Evolutionary conservation across 169 alveolate species (phyloP).

Genomic region (Plasmodium cynomolgi): DNA sequence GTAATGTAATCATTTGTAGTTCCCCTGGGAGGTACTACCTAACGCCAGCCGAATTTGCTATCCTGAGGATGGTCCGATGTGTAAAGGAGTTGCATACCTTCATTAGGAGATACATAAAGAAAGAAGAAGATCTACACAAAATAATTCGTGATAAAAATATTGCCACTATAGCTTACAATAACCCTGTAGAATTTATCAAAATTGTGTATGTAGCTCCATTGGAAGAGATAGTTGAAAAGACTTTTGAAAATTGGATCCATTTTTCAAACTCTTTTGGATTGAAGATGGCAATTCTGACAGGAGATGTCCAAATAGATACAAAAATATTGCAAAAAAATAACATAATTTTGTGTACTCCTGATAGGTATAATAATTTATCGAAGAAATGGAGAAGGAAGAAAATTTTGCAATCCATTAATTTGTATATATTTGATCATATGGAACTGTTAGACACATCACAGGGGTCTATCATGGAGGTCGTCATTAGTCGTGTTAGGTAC

Average conservation of each 20-base stretch:
- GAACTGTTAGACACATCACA: slow-evolving; percentile 90
- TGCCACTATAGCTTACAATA: slow-evolving; percentile 3
- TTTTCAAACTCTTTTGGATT: slow-evolving; percentile 12
- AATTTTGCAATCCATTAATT: slow-evolving; percentile 86
- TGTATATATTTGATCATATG: slow-evolving; percentile 95
- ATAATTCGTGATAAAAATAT: slow-evolving; percentile 31
- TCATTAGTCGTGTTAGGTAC: slow-evolving; percentile 95
- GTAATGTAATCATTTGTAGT: slow-evolving; percentile 79
- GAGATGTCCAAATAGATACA: slow-evolving; percentile 89
- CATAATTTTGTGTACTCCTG: slow-evolving; percentile 93
- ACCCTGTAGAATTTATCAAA: slow-evolving; percentile 16
- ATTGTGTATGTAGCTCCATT: slow-evolving; percentile 68
- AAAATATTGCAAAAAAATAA: slow-evolving; percentile 83
- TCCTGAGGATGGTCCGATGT: not conserved
- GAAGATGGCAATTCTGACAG: slow-evolving; percentile 84
- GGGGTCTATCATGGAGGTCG: slow-evolving; percentile 93
- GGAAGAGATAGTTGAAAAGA: slow-evolving; percentile 42
- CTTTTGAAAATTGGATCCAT: slow-evolving; percentile 39
- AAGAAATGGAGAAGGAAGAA: slow-evolving; percentile 92
- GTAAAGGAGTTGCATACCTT: not conserved
- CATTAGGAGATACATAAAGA: slow-evolving; percentile 23
- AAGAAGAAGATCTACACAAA: slow-evolving; percentile 14
- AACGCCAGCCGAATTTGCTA: slow-evolving; percentile 45
- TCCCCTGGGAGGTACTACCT: slow-evolving; percentile 63
- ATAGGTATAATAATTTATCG: slow-evolving; percentile 93